Base-by-base conservation (phyloP, 371 early-diverging fungal species). In the Mucor plumbeus region DNA sequence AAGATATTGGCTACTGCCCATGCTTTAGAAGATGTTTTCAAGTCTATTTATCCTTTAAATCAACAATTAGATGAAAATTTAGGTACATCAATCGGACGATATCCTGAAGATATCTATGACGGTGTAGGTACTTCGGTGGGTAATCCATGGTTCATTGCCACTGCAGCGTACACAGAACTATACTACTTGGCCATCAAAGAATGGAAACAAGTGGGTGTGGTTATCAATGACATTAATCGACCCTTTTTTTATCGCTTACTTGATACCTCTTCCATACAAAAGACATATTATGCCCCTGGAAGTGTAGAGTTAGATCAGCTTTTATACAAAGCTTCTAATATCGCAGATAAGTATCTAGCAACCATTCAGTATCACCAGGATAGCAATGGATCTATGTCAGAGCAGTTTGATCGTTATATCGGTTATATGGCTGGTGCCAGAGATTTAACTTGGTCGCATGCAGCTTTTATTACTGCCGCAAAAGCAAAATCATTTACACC, bases 381-480 rank as follows among this genome's bases (percentile, higher is more conserved):
- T 7, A 43, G 63, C 0, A 87, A 88, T 61, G 86, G 85, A 7
- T 77, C 78, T 7, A 81, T 92, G 64, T 70, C 77, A n/a, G 94
- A 94, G 71, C 91, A 94, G 75, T 89, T 85, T 74, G 65, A 84
- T 59, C 69, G 86, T 4, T 48, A 66, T 40, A 80, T 76, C 15
- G 94, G 94, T 0, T 83, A 68, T 40, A 75, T 82, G 50, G 75
- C 71, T 9, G 92, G 92, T n/a, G 94, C 94, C 14, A 59, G 71
- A 14, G 86, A 93, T 61, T 71, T 94, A 64, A 93, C 93, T 0
- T 94, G 94, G 94, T 85, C 85, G 53, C 90, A 92, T 70, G 90
- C 90, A 5, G 78, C 89, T 14, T 79, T 89, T 39, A 69, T 87
- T 13, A 73, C 87, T 26, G 87, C 90, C 14, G 59, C 62, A 9